Evolutionary conservation across 75 land plant species (phyloP).

Genomic region (Selaginella tamariscina): DNA sequence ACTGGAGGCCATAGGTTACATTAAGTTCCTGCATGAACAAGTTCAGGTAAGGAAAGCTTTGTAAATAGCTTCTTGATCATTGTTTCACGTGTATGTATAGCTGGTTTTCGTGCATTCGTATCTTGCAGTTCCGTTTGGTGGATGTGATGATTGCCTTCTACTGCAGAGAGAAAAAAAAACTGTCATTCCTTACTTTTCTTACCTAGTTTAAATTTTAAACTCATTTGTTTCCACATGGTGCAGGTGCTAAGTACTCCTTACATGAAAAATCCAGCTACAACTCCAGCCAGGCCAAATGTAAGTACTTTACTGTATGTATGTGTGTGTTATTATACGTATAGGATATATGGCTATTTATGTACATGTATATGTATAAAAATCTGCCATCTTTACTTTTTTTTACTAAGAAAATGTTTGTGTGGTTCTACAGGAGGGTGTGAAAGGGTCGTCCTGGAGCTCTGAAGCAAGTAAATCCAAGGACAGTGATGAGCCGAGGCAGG

Average conservation of each 20-base stretch:
- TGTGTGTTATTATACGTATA: background rate
- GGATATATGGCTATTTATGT: background rate
- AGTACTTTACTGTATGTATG: background rate
- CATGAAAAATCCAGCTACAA: background rate
- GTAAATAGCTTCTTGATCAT: background rate
- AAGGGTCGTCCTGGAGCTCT: background rate
- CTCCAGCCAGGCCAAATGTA: background rate
- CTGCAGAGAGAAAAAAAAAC: no score
- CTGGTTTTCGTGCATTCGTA: background rate
- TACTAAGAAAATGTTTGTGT: background rate
- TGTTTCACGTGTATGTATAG: background rate
- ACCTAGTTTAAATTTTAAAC: background rate
- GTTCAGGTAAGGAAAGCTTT: slow-evolving; percentile 40
- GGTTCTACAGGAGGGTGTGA: background rate
- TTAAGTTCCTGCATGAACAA: slow-evolving; percentile 70
- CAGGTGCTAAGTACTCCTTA: background rate
- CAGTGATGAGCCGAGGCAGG: slow-evolving; percentile 13
- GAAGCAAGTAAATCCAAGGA: background rate
- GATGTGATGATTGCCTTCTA: background rate
- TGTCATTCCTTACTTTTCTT: background rate
- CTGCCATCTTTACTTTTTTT: background rate
- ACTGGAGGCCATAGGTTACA: slow-evolving; percentile 70
- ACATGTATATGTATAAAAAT: background rate
- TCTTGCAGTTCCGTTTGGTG: background rate
- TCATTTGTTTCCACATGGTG: background rate